Conservation (phyloP, 2,329 filamentous ascomycete species). For the Fusarium caatingaense region DNA sequence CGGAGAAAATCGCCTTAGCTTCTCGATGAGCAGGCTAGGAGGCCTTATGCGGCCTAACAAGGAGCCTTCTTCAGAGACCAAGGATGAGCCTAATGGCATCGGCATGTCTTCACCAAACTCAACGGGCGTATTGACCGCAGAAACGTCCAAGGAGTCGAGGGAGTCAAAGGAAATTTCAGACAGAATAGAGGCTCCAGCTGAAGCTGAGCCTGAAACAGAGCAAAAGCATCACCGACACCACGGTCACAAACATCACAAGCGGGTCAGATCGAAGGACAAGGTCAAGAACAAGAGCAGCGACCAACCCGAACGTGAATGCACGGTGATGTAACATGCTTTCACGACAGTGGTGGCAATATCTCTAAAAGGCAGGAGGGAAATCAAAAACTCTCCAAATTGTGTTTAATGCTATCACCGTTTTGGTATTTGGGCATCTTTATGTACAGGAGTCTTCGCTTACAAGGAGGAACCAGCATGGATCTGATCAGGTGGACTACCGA, state of each 20-base stretch:
- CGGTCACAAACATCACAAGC: slow-evolving; percentile 51
- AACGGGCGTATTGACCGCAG: slow-evolving; percentile 42
- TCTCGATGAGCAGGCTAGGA: slow-evolving; percentile 67
- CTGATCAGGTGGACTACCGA: background rate
- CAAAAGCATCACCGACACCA: slow-evolving; percentile 39
- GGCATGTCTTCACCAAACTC: slow-evolving; percentile 46
- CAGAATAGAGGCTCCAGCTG: slow-evolving; percentile 38
- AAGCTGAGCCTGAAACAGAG: slow-evolving; percentile 43
- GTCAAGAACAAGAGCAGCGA: slow-evolving; percentile 50
- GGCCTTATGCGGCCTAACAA: slow-evolving; percentile 64
- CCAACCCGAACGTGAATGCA: slow-evolving; percentile 61
- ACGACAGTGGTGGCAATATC: background rate
- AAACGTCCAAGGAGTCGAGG: slow-evolving; percentile 35
- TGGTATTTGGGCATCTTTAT: slow-evolving; percentile 28
- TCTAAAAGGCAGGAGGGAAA: background rate
- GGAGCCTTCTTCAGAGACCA: slow-evolving; percentile 51
- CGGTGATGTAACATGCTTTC: slow-evolving; percentile 55
- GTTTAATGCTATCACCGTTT: slow-evolving; percentile 1
- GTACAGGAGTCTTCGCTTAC: slow-evolving; percentile 30
- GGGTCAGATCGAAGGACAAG: slow-evolving; percentile 55
- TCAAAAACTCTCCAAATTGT: background rate
- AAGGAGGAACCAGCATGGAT: background rate
- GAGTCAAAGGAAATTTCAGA: slow-evolving; percentile 31
- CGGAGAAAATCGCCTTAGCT: slow-evolving; percentile 68
- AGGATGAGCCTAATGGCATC: slow-evolving; percentile 42